Base-by-base conservation (phyloP, 345 rosid genomes). In the Syzygium grande region DNA sequence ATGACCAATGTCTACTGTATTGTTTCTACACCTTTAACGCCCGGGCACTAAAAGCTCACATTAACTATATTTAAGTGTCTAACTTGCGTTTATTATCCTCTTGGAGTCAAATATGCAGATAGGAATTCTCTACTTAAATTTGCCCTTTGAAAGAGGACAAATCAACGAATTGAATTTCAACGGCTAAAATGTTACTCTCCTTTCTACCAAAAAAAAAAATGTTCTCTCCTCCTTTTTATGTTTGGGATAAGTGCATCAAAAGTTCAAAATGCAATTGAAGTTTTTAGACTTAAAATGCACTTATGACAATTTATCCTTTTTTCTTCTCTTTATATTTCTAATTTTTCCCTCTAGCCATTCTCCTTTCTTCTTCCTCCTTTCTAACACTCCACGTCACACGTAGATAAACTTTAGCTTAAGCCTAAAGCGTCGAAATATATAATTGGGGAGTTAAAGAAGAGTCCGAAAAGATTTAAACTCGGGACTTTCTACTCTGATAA, bases 401-500 rank as follows among this genome's bases (percentile, higher is more conserved):
- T 34, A 17, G 25, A 22, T 19, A 8, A 25, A 19, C 10, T 73
- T 73, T 61, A n/a, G 17, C 4, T 0, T 61, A 27, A 19, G 46
- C 80, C 46, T 73, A 34, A 73, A 34, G 25, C 14, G 2, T 73
- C 13, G 13, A 73, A 38, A 73, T 17, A n/a, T n/a, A 52, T 14
- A 9, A 56, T 56, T 56, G 61, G 8, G 11, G 4, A 56, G n/a
- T 2, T 4, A 56, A 56, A 56, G 10, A 22, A 5, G 4, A 12
- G 25, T 59, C 16, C 0, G 2, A 27, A 30, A 30, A 68, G 0
- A 34, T 21, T 73, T 73, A 6, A 73, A 73, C 10, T 73, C 6
- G 1, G 0, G 12, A 19, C 12, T 7, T 17, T 19, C 3, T 9
- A 3, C 80, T 73, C 1, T 68, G 0, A 61, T n/a, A n/a, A 5